Conservation (phyloP, 768 basidiomycete genomes). For the Rhizopogon vulgaris region DNA sequence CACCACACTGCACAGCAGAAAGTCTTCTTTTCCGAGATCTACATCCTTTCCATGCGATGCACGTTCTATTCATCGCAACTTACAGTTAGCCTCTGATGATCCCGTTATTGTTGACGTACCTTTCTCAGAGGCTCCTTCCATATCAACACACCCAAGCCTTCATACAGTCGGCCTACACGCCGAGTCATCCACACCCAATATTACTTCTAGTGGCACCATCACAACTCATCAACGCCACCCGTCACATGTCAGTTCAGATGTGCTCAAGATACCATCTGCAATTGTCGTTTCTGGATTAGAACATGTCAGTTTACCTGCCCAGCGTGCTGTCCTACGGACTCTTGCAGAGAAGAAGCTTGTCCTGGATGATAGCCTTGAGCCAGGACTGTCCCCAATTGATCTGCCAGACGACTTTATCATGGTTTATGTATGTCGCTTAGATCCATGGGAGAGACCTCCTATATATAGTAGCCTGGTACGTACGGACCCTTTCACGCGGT, state of each 20-base stretch:
- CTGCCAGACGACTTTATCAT: slow-evolving; percentile 62
- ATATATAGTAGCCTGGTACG: slow-evolving; percentile 65
- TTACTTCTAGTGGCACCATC: slow-evolving; percentile 4
- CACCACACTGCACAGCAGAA: slow-evolving; percentile 20
- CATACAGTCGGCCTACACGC: slow-evolving; percentile 9
- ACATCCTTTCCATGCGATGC: slow-evolving; percentile 13
- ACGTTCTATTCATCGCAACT: slow-evolving; percentile 10
- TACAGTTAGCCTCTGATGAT: slow-evolving; percentile 12
- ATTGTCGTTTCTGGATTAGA: slow-evolving; percentile 72
- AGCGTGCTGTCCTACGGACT: slow-evolving; percentile 49
- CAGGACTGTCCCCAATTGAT: slow-evolving; percentile 21
- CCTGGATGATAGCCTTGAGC: slow-evolving; percentile 22
- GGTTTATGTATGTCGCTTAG: slow-evolving; percentile 65
- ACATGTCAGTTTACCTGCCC: slow-evolving; percentile 44
- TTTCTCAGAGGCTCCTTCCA: neutral
- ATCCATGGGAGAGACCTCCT: slow-evolving; percentile 57
- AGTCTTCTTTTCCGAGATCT: slow-evolving; percentile 19
- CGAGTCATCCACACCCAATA: slow-evolving; percentile 11
- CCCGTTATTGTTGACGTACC: neutral
- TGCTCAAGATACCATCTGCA: slow-evolving; percentile 43
- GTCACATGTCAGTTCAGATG: slow-evolving; percentile 14
- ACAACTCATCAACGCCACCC: slow-evolving; percentile 5
- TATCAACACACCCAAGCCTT: slow-evolving; percentile 7
- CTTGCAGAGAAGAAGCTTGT: slow-evolving; percentile 47
- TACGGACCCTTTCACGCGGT: slow-evolving; percentile 28